Conservation (phyloP, 257 asterid species). For the Ilex aquifolium region DNA sequence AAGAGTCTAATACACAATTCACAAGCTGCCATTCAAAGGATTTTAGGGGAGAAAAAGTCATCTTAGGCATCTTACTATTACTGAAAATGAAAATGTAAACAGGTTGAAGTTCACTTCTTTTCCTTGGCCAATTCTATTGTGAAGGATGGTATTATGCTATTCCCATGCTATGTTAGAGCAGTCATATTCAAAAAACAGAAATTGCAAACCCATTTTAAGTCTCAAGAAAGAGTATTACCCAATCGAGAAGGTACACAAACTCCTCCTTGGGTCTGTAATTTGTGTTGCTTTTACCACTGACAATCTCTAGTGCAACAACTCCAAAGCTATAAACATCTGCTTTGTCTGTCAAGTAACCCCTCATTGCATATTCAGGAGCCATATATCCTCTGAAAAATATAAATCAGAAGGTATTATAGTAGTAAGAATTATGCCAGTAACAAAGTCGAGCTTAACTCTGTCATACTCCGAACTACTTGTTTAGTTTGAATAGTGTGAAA, state of each 20-base stretch:
- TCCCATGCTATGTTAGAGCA: background rate
- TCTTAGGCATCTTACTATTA: too few relatives aligned
- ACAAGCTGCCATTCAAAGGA: too few relatives aligned
- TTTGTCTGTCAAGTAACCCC: slow-evolving; percentile 47
- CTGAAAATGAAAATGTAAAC: too few relatives aligned
- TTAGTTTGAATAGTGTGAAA: background rate
- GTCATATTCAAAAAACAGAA: background rate
- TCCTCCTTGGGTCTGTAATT: slow-evolving; percentile 47
- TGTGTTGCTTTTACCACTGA: slow-evolving; percentile 47
- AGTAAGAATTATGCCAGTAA: too few relatives aligned
- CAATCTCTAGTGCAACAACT: slow-evolving; percentile 39
- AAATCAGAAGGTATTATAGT: background rate
- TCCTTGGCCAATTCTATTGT: too few relatives aligned
- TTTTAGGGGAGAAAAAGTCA: too few relatives aligned
- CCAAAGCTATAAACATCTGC: slow-evolving; percentile 48
- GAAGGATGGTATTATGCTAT: too few relatives aligned
- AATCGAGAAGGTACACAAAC: slow-evolving; percentile 47
- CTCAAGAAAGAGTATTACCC: slow-evolving; percentile 24
- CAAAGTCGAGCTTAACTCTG: too few relatives aligned
- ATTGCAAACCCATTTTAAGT: background rate
- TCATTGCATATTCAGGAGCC: slow-evolving; percentile 51
- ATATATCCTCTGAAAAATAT: slow-evolving; percentile 31
- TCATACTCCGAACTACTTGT: too few relatives aligned
- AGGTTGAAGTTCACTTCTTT: too few relatives aligned
- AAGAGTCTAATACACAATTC: too few relatives aligned